Conservation (phyloP, 148 eudicot species). For the Amaranthus palmeri region DNA sequence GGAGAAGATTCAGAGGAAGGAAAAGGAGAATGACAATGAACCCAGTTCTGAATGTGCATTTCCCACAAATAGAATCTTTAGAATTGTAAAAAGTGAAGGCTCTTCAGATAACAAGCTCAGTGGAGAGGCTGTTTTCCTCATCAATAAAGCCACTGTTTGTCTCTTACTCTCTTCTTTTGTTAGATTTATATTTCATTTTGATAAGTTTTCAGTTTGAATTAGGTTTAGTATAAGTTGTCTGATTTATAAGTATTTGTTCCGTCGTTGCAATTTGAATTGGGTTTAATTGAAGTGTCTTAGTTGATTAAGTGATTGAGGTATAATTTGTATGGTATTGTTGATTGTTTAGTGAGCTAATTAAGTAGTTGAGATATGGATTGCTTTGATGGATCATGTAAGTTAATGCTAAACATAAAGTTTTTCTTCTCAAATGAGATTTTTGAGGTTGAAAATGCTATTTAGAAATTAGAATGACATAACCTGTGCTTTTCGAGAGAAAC, state of each 20-base stretch:
- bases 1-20: slow-evolving; percentile 8
- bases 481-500: too few relatives aligned
- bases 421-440: too few relatives aligned
- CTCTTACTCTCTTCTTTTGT: not conserved
- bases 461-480: too few relatives aligned
- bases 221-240: not conserved
- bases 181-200: not conserved
- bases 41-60: slow-evolving; percentile 28
- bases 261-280: not conserved
- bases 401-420: too few relatives aligned
- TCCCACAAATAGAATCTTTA: slow-evolving; percentile 43
- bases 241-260: too few relatives aligned
- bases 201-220: not conserved
- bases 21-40: slow-evolving; percentile 18
- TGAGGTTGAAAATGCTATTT: too few relatives aligned
- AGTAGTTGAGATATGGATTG: too few relatives aligned
- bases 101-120: slow-evolving; percentile 38
- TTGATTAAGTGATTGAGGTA: not conserved
- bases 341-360: not conserved
- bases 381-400: not conserved
- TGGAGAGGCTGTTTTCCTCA: slow-evolving; percentile 55
- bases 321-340: not conserved
- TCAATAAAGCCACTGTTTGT: slow-evolving; percentile 64
- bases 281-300: not conserved
- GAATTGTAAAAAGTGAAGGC: slow-evolving; percentile 51